Evolutionary conservation across 345 rosid species (phyloP).

Genomic region (Citrus trifoliata): DNA sequence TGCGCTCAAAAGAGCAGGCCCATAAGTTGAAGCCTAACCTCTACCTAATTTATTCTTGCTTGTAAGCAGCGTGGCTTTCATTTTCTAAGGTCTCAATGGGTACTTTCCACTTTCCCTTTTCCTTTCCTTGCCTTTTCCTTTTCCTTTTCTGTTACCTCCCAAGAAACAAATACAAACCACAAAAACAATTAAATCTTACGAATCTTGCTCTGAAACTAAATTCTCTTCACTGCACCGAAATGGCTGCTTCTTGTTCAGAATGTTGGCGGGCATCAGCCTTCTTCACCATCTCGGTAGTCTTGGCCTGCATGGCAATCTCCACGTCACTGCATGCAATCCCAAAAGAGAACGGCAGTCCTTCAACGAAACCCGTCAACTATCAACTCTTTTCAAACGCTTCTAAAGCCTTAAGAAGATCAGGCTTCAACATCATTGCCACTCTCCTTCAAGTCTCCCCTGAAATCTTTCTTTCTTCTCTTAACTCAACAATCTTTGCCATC

Average conservation of each 20-base stretch:
- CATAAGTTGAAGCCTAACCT: background rate
- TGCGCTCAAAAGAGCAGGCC: background rate
- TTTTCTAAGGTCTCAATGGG: background rate
- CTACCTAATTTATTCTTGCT: background rate
- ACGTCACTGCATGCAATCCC: slow-evolving; percentile 37
- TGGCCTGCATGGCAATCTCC: slow-evolving; percentile 73
- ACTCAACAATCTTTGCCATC: slow-evolving; percentile 71
- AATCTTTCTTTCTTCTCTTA: slow-evolving; percentile 49
- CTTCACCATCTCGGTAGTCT: slow-evolving; percentile 51
- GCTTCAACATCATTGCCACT: slow-evolving; percentile 60
- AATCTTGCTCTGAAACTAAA: background rate
- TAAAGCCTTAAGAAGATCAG: slow-evolving; percentile 46
- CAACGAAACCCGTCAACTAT: slow-evolving; percentile 18
- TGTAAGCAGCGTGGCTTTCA: no score
- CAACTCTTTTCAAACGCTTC: slow-evolving; percentile 53
- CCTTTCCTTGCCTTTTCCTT: background rate
- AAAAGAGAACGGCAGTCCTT: background rate
- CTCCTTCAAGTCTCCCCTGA: slow-evolving; percentile 60
- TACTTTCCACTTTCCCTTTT: no score
- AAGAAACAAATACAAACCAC: background rate
- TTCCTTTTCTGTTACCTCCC: background rate
- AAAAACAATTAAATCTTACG: background rate
- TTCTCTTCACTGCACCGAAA: slow-evolving; percentile 4
- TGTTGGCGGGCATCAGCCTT: slow-evolving; percentile 59
- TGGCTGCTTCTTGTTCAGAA: slow-evolving; percentile 29